Evolutionary conservation across 2,329 filamentous ascomycete species (phyloP).

Genomic region (Metarhizium rileyi): DNA sequence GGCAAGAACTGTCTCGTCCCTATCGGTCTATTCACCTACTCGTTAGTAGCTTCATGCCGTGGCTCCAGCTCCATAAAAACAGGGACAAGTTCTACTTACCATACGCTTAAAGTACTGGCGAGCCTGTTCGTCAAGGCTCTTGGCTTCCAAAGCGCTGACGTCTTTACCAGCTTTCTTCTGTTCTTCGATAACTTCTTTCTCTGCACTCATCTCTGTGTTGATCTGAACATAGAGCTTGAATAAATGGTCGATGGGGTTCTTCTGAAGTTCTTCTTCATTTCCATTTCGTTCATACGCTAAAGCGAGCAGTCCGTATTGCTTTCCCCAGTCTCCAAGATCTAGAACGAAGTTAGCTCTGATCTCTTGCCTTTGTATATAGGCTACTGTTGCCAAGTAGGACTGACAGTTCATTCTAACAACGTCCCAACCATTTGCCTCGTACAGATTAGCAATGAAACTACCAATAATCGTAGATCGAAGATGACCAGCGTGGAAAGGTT

Average conservation of each 20-base stretch:
- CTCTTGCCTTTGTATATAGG: background rate
- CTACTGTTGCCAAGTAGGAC: background rate
- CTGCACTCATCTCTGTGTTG: slow-evolving; percentile 54
- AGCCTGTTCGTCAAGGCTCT: slow-evolving; percentile 63
- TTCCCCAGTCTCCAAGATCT: slow-evolving; percentile 74
- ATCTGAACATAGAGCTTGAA: slow-evolving; percentile 77
- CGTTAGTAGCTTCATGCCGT: background rate
- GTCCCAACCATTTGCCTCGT: slow-evolving; percentile 63
- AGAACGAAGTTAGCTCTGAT: background rate
- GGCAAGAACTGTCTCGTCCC: slow-evolving; percentile 48
- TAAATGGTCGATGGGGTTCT: slow-evolving; percentile 72
- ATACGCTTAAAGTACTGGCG: slow-evolving; percentile 63
- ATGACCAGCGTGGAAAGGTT: slow-evolving; percentile 74
- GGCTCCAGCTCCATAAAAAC: too few relatives aligned
- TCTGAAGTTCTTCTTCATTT: slow-evolving; percentile 57
- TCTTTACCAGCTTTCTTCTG: slow-evolving; percentile 45
- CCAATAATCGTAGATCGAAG: slow-evolving; percentile 72
- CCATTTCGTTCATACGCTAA: slow-evolving; percentile 69
- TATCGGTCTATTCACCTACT: slow-evolving; percentile 37
- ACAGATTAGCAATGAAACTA: slow-evolving; percentile 64
- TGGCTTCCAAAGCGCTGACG: slow-evolving; percentile 36
- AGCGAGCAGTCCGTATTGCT: slow-evolving; percentile 64
- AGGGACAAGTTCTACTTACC: slow-evolving; percentile 16
- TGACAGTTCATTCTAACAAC: slow-evolving; percentile 57
- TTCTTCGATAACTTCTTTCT: slow-evolving; percentile 56